Evolutionary conservation across 305 asterid species (phyloP).

Genomic region (Solanum hybrid): DNA sequence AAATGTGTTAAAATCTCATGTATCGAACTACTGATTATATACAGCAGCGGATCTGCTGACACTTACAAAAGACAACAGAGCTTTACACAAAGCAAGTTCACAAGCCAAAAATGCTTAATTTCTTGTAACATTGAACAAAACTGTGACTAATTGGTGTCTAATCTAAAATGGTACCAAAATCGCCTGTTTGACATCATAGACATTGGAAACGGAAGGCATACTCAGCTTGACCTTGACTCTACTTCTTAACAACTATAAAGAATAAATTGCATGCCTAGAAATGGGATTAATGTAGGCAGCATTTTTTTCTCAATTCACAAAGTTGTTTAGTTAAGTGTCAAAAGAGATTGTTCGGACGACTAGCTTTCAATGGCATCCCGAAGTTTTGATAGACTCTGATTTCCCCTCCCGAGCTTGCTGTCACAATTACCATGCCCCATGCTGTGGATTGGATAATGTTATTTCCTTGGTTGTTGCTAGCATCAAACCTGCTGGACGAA

Average conservation of each 20-base stretch:
- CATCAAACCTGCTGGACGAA: slow-evolving; percentile 16
- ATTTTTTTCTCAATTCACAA: not conserved
- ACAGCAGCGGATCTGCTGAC: not conserved
- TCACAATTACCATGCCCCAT: slow-evolving; percentile 68
- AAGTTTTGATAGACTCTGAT: slow-evolving; percentile 67
- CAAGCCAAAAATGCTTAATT: not conserved
- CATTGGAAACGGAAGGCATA: not conserved
- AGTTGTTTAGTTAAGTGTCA: slow-evolving; percentile 7
- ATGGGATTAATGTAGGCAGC: not conserved
- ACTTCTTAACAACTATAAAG: not conserved
- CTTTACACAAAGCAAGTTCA: not conserved
- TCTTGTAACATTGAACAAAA: not conserved
- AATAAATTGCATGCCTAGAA: not conserved
- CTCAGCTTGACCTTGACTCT: not conserved
- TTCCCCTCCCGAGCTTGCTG: slow-evolving; percentile 65
- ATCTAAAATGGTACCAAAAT: slow-evolving; percentile 1
- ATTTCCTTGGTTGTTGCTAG: slow-evolving; percentile 5
- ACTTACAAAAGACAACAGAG: not conserved
- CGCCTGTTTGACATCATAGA: not conserved
- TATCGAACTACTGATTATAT: not conserved
- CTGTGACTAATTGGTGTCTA: slow-evolving; percentile 1
- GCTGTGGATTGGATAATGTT: slow-evolving; percentile 56
- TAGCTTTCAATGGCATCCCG: slow-evolving; percentile 61
- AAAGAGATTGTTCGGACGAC: slow-evolving; percentile 39
- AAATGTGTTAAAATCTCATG: not conserved